Base-by-base conservation (phyloP, 2,329 filamentous ascomycete species). In the Cladobotryum protrusum region DNA sequence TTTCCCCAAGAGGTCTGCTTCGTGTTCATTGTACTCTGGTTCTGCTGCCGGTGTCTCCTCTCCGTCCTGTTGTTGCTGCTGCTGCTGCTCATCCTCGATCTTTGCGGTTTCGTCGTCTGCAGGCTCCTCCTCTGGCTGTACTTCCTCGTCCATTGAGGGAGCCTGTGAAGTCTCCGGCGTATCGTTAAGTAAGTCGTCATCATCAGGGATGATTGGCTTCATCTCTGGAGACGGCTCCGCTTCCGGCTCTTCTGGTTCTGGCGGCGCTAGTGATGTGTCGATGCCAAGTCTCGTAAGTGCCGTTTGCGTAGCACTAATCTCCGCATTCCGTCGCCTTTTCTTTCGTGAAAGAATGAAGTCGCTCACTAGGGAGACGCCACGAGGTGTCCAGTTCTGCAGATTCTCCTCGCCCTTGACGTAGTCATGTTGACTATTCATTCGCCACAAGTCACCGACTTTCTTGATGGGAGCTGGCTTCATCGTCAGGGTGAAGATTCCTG, bases 391-490 rank as follows among this genome's bases (percentile, higher is more conserved):
- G 50, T 83, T 83, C 2, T 77, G 83, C 36, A 99, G 74, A 44
- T 85, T 78, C 67, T 99, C 93, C 68, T 99, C 91, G 49, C 93
- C 93, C 67, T 96, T 96, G 60, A 99, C 88, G 63, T 96, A 97
- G 65, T 95, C 89, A 61, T 95, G 87, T 52, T 89, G 85, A 14
- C 91, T 97, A 66, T 90, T 95, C 83, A 97, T 89, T 48, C 93
- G 83, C 93, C 93, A 99, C 12, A 99, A 75, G 64, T 99, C 93
- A 3, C 89, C 89, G 1, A 90, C 89, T 43, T 89, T 82, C 69
- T 96, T 96, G 45, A 95, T 90, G 3, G 90, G 90, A 7, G 89
- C 85, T 0, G 93, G 93, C 29, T 89, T 85, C 67, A 97, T 85
- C 5, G 84, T 84, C 45, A 97, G 73, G 1, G 88, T 90, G 68